These are phyloP conservation scores for Candida hispaniensis DNA, from an alignment of 805 yeast genomes.

Conservation along the genomic window DNA sequence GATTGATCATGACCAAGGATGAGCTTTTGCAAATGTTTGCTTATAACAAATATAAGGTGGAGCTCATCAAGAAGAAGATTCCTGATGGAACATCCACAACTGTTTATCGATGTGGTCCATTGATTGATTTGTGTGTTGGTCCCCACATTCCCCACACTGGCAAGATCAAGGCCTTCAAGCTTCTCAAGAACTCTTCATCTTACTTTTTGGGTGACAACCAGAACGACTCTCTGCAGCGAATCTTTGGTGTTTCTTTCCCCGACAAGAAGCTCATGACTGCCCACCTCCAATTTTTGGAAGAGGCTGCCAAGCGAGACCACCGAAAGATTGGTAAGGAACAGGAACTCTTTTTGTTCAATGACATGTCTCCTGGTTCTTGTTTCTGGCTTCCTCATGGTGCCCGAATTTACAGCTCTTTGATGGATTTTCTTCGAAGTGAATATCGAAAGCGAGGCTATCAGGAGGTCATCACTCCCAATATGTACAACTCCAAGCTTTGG, in stretches of 20 bases:
- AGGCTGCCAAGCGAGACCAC: conserved; percentile 87
- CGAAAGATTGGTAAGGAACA: conserved; percentile 94
- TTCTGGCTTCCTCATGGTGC: conserved; percentile 99
- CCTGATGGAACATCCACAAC: conserved; percentile 96
- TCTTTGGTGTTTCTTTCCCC: conserved; percentile 97
- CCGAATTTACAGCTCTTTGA: conserved; percentile 83
- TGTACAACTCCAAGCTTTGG: conserved; percentile 97
- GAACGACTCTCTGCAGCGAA: conserved; percentile 93
- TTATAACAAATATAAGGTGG: conserved; percentile 92
- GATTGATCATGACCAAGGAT: conserved; percentile 87
- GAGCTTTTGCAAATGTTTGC: conserved; percentile 84
- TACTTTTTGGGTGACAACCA: conserved; percentile 88
- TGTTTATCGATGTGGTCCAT: conserved; percentile 94
- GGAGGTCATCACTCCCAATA: conserved; percentile 97
- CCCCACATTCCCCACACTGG: conserved; percentile 98
- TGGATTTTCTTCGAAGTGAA: conserved; percentile 68
- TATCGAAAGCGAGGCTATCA: conserved; percentile 92
- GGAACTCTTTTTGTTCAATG: conserved; percentile 90
- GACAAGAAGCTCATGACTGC: conserved; percentile 94
- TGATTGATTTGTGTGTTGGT: conserved; percentile 94
- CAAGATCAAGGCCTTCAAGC: conserved; percentile 84
- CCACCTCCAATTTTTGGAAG: conserved; percentile 86
- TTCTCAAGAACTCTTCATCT: conserved; percentile 90
- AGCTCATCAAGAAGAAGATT: conserved; percentile 72
- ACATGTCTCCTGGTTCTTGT: conserved; percentile 94